Base-by-base conservation (phyloP, 371 early-diverging fungal genomes). In the Entomophthora muscae region DNA sequence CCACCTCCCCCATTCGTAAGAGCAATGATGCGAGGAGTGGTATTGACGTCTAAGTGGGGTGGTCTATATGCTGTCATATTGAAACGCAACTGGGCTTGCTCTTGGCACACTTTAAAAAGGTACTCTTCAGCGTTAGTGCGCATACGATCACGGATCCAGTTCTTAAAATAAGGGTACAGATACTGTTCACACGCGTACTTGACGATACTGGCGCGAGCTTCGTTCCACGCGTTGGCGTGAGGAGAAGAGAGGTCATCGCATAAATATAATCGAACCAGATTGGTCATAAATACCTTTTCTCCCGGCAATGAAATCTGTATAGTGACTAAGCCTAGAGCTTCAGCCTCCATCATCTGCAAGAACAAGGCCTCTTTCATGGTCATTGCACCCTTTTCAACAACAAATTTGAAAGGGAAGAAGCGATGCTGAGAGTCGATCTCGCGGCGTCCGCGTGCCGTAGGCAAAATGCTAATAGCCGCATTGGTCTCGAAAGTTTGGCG, bases 1-100 rank as follows among this genome's bases (percentile, higher is more conserved):
- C 78, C 78, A 12, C 88, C 92, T 32, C 85, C 85, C 26, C 92
- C 92, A 71, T 88, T 88, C 2, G 86, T 86, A 1, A 95, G 76
- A 1, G 91, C 81, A 23, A 91, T 73, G 1, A 95, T 91, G 51
- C 88, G 81, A n/a, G 91, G 88, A 10, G 76, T 57, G 22, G 69
- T 71, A 70, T 80, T 75, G 22, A 65, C 1, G 64, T 67, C 65
- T 7, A 29, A 66, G 31, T 64, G 24, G 53, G 52, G 26, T 17
- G 68, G 58, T 28, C 61, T 57, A 61, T 66, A 71, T 1, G 80
- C 74, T 57, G 75, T 73, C 32, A 75, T 66, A 62, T 72, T 72
- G 23, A 78, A 72, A 71, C 81, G 80, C 75, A 74, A 71, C 68
- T 89, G 83, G 63, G 93, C 70, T 2, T 67, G 70, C 26, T 69